Conservation (phyloP, 75 land plant genomes). For the Picea sitchensis region DNA sequence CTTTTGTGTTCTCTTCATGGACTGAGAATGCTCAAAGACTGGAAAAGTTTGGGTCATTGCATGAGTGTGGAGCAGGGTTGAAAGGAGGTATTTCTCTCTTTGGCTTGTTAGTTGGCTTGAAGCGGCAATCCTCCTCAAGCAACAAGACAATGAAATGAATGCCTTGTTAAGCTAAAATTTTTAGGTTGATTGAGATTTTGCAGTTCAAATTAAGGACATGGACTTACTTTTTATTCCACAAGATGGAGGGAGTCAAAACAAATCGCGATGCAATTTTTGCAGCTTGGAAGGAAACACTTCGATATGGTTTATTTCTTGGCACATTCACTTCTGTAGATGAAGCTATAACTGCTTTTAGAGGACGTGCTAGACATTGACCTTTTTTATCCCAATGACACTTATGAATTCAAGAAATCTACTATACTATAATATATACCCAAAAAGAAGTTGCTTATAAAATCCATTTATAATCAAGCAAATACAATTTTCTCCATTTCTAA, state of each 20-base stretch:
- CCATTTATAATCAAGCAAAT: too few relatives aligned
- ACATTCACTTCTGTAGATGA: too few relatives aligned
- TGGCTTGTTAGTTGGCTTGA: constrained; percentile 51
- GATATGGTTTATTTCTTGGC: constrained; percentile 70
- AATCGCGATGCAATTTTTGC: constrained; percentile 41
- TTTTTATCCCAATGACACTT: too few relatives aligned
- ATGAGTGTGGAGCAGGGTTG: constrained; percentile 75
- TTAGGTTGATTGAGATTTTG: neutral
- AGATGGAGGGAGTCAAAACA: constrained; percentile 29
- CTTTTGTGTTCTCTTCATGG: neutral
- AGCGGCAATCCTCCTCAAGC: constrained; percentile 11
- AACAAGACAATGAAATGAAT: neutral
- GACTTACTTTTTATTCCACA: constrained; percentile 10
- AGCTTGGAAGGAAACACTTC: constrained; percentile 74
- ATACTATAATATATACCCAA: too few relatives aligned
- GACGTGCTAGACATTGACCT: too few relatives aligned
- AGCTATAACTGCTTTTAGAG: too few relatives aligned
- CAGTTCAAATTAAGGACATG: neutral
- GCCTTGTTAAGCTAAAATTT: neutral
- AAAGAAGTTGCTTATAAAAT: too few relatives aligned
- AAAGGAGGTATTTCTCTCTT: constrained; percentile 81
- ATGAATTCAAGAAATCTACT: too few relatives aligned
- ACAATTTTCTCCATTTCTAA: too few relatives aligned
- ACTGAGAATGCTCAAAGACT: constrained; percentile 21
- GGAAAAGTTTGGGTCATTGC: constrained; percentile 57